Conservation (phyloP, 768 basidiomycete species). For the Fomitopsis pulvina region DNA sequence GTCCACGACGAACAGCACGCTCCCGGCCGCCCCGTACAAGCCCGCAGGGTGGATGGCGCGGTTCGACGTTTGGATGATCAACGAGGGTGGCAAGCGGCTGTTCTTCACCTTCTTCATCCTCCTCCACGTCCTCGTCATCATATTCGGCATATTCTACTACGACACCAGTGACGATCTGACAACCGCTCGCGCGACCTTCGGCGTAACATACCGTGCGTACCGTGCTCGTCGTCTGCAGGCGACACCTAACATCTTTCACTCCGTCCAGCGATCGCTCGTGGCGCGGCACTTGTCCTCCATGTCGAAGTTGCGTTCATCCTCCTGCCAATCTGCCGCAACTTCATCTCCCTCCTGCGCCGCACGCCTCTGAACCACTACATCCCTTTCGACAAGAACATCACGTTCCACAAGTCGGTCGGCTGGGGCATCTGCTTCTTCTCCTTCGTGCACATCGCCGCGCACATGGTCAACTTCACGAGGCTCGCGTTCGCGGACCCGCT, state of each 20-base stretch:
- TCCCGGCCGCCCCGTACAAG: slow-evolving; percentile 24
- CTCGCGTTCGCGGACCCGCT: slow-evolving; percentile 51
- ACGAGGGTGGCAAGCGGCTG: slow-evolving; percentile 75
- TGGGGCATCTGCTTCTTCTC: slow-evolving; percentile 85
- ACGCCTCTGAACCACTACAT: slow-evolving; percentile 82
- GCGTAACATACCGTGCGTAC: slow-evolving; percentile 66
- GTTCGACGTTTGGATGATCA: slow-evolving; percentile 84
- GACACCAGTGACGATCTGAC: slow-evolving; percentile 70
- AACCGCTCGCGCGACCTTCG: slow-evolving; percentile 63
- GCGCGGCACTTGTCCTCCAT: slow-evolving; percentile 86
- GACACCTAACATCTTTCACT: neutral
- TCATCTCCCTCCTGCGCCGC: slow-evolving; percentile 82
- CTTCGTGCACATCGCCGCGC: slow-evolving; percentile 71
- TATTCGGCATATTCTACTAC: slow-evolving; percentile 75
- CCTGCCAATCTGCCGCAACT: slow-evolving; percentile 91
- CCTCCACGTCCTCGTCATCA: slow-evolving; percentile 72
- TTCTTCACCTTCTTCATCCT: slow-evolving; percentile 81
- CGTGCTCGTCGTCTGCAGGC: neutral
- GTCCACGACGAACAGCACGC: slow-evolving; percentile 33
- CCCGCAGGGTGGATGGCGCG: slow-evolving; percentile 37
- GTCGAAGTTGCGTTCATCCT: slow-evolving; percentile 92
- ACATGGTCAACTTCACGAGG: slow-evolving; percentile 79
- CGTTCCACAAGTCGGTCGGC: slow-evolving; percentile 84
- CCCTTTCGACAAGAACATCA: slow-evolving; percentile 91
- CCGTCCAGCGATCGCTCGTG: slow-evolving; percentile 71